phyloP scores from a whole-genome alignment of 2,329 filamentous ascomycete species.

The Aspergillus neotritici region DNA sequence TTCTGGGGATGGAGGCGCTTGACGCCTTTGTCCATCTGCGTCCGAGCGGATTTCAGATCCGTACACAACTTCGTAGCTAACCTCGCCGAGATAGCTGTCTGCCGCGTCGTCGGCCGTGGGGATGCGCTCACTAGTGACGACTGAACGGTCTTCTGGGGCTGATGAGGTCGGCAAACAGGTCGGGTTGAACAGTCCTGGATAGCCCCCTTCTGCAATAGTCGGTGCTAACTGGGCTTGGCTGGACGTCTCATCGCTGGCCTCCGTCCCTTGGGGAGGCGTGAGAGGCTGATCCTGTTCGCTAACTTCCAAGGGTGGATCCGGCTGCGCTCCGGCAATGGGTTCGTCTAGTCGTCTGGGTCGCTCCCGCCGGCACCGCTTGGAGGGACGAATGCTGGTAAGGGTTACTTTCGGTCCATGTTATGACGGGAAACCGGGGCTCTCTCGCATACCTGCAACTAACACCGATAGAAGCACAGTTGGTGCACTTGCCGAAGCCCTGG shows the following conservation, averaged over 20 bases:
- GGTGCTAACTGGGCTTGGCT: no score
- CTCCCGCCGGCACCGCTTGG: neutral
- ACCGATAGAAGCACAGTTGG: slow-evolving; percentile 9
- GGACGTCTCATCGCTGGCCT: no score
- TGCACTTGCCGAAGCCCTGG: slow-evolving; percentile 6
- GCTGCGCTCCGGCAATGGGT: slow-evolving; percentile 1
- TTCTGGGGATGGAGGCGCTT: neutral
- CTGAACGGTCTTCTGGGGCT: no score
- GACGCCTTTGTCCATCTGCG: slow-evolving; percentile 7
- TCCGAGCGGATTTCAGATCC: slow-evolving; percentile 10
- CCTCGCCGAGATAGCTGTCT: slow-evolving; percentile 1
- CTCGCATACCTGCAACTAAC: slow-evolving; percentile 6
- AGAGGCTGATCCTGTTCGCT: no score
- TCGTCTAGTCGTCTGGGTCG: neutral
- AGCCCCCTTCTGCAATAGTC: no score
- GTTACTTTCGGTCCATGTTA: no score
- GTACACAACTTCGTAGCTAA: slow-evolving; percentile 2
- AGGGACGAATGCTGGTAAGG: neutral
- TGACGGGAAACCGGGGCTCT: no score
- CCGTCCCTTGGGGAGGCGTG: no score
- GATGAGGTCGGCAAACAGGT: no score
- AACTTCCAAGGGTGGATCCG: neutral
- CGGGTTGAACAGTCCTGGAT: no score
- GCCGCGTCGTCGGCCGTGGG: neutral
- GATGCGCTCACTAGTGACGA: neutral